These are phyloP conservation scores for Paraglomus occultum DNA, from an alignment of 192 early-diverging fungal species.

Conservation along the genomic window DNA sequence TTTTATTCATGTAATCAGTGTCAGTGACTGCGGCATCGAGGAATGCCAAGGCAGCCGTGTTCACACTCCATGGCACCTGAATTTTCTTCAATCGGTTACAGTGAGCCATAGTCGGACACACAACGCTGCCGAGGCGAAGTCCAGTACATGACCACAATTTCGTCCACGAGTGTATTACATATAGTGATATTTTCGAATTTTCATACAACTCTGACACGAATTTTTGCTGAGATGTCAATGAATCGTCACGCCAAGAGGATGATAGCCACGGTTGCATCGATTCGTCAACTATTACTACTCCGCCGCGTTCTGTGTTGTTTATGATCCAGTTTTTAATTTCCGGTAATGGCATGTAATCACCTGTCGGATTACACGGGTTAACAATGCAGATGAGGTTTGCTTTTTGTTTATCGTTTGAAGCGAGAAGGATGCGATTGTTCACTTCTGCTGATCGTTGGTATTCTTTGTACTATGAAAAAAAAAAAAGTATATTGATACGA, in stretches of 20 bases:
- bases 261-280: conserved; percentile 96
- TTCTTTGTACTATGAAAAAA: conserved; percentile 71
- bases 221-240: conserved; percentile 71
- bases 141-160: conserved; percentile 94
- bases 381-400: conserved; percentile 80
- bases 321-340: conserved; percentile 76
- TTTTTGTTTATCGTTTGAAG: conserved; percentile 49
- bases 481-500: background rate
- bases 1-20: conserved; percentile 64
- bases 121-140: conserved; percentile 81
- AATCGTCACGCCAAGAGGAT: conserved; percentile 73
- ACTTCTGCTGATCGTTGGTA: conserved; percentile 84
- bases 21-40: conserved; percentile 75
- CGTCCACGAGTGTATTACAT: conserved; percentile 92
- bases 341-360: conserved; percentile 75
- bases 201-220: conserved; percentile 61
- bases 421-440: conserved; percentile 66
- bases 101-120: conserved; percentile 78
- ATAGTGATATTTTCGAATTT: conserved; percentile 70
- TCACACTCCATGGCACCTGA: conserved; percentile 93
- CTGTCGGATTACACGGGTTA: conserved; percentile 92
- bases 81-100: conserved; percentile 71
- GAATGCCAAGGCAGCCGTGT: conserved; percentile 82
- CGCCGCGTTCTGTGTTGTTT: conserved; percentile 72
- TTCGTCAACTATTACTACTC: conserved; percentile 81